Percentiles rank a stretch among this genome's conserved stretches.
Conservation (phyloP, 176 grass and related monocot species). For the Coix lacrymajobi region DNA sequence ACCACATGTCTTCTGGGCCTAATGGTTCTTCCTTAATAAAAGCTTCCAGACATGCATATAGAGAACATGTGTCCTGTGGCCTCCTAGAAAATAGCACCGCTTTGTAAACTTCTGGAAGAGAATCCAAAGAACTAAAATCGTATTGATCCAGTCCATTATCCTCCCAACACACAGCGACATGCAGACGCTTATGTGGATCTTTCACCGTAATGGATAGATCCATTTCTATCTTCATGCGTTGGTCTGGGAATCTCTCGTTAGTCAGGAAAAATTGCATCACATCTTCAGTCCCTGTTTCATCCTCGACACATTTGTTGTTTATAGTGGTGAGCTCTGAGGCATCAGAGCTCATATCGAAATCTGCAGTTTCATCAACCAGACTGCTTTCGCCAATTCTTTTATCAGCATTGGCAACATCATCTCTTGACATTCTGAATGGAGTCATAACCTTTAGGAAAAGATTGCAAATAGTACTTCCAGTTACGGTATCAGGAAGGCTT, state of each 20-base stretch:
- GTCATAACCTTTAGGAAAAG: slow-evolving; percentile 62
- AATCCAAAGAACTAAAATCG: slow-evolving; percentile 44
- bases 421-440: slow-evolving; percentile 50
- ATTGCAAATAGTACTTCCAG: slow-evolving; percentile 45
- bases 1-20: slow-evolving; percentile 95
- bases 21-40: slow-evolving; percentile 92
- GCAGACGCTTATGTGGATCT: slow-evolving; percentile 41
- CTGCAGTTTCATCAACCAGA: slow-evolving; percentile 24
- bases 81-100: slow-evolving; percentile 48
- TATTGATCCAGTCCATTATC: slow-evolving; percentile 54
- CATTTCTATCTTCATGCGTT: slow-evolving; percentile 60
- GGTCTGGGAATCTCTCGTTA: slow-evolving; percentile 42
- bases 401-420: slow-evolving; percentile 25
- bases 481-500: slow-evolving; percentile 51
- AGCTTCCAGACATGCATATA: slow-evolving; percentile 91
- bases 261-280: slow-evolving; percentile 61
- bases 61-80: slow-evolving; percentile 66
- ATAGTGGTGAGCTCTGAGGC: slow-evolving; percentile 21
- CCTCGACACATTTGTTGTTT: slow-evolving; percentile 16
- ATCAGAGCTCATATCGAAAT: slow-evolving; percentile 21
- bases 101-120: slow-evolving; percentile 80
- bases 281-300: slow-evolving; percentile 23
- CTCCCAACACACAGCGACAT: slow-evolving; percentile 70
- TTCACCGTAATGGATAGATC: slow-evolving; percentile 46
- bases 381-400: slow-evolving; percentile 21